phyloP scores from a whole-genome alignment of 75 land plant genomes.

The Cryptomeria japonica region DNA sequence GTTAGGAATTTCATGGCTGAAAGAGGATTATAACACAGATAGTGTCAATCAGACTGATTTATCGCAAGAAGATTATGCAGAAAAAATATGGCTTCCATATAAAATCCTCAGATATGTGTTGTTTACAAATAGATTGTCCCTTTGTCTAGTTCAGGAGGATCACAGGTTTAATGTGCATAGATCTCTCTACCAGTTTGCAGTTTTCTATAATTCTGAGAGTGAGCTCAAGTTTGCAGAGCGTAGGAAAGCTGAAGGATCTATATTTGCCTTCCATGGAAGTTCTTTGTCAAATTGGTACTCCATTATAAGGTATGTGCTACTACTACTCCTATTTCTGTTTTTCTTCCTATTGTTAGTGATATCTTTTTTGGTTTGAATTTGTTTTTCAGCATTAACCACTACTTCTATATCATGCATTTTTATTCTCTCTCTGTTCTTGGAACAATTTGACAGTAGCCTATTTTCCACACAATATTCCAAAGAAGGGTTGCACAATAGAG shows the following conservation, averaged over 20 bases:
- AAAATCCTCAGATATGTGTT: constrained; percentile 24
- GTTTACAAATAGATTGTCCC: constrained; percentile 23
- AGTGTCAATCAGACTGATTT: neutral
- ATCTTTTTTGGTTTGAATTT: too few species aligned
- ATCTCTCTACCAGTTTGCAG: constrained; percentile 23
- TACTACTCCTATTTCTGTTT: neutral
- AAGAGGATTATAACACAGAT: neutral
- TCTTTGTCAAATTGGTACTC: constrained; percentile 35
- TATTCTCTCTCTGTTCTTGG: neutral
- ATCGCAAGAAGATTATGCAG: neutral
- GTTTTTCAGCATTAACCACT: too few species aligned
- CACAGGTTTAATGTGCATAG: neutral
- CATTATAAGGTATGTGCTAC: constrained; percentile 21
- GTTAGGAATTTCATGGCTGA: constrained; percentile 6
- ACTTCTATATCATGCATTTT: too few species aligned
- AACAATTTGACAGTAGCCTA: too few species aligned
- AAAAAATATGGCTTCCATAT: constrained; percentile 19
- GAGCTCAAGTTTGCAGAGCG: constrained; percentile 19
- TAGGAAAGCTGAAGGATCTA: constrained; percentile 17
- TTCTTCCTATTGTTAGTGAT: too few species aligned
- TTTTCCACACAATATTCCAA: too few species aligned
- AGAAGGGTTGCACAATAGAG: too few species aligned
- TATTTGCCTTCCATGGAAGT: constrained; percentile 48
- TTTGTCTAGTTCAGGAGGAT: neutral
- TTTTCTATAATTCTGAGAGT: constrained; percentile 30